Evolutionary conservation across 164 flowering plant species (phyloP).

Genomic region (Chimonanthus praecox): DNA sequence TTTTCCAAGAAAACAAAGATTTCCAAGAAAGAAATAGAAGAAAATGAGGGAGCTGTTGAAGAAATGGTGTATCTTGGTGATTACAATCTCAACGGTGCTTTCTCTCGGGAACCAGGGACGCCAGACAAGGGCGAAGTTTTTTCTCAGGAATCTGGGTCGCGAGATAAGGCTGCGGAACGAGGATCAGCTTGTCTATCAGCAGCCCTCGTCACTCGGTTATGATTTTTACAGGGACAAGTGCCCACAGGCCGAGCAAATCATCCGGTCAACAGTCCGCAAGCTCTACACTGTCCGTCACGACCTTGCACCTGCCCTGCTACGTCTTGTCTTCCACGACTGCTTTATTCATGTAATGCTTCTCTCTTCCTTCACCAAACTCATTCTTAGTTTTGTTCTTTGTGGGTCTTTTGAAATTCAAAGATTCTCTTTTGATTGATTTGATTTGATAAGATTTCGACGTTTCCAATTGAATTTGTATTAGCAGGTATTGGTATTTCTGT

Average conservation of each 20-base stretch:
- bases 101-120: constrained; percentile 7
- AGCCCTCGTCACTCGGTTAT: constrained; percentile 23
- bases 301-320: constrained; percentile 38
- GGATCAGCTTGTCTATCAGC: background rate
- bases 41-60: constrained; percentile 7
- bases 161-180: background rate
- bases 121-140: background rate
- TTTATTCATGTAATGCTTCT: constrained; percentile 32
- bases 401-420: background rate
- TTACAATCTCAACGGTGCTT: constrained; percentile 7
- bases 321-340: constrained; percentile 56
- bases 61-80: constrained; percentile 5
- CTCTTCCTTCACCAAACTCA: background rate
- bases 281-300: constrained; percentile 10
- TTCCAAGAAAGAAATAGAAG: background rate
- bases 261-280: constrained; percentile 18
- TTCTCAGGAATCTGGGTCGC: background rate
- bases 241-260: constrained; percentile 36
- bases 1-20: background rate
- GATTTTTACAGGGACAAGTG: constrained; percentile 46
- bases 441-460: background rate
- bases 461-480: too few species aligned
- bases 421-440: background rate
- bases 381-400: background rate
- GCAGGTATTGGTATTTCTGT: too few species aligned